These are phyloP conservation scores for Heimioporus sp. DNA, from an alignment of 768 basidiomycete species.

Conservation along the genomic window DNA sequence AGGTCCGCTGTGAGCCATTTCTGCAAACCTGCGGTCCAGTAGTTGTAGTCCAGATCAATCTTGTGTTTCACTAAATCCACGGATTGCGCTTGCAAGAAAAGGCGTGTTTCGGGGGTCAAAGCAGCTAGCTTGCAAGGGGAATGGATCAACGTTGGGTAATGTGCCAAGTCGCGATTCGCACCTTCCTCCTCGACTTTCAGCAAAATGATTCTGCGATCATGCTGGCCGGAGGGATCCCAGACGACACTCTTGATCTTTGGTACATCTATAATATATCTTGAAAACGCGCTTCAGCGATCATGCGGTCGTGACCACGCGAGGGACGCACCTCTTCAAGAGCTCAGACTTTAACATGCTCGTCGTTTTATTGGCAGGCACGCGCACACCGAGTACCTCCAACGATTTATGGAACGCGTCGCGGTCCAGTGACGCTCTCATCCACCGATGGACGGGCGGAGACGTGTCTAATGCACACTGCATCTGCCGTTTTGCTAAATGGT, in stretches of 20 bases:
- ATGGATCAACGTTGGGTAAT: conserved; percentile 1
- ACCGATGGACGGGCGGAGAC: conserved; percentile 49
- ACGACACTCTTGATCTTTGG: conserved; percentile 66
- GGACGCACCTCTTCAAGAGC: conserved; percentile 56
- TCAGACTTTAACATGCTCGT: conserved; percentile 54
- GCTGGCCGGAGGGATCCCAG: conserved; percentile 44
- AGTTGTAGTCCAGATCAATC: conserved; percentile 74
- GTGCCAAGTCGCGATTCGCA: conserved; percentile 30
- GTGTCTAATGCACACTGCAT: conserved; percentile 32
- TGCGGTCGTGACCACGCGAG: not conserved
- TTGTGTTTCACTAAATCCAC: conserved; percentile 56
- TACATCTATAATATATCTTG: conserved; percentile 61
- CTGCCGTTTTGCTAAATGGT: conserved; percentile 1
- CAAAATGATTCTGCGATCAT: conserved; percentile 62
- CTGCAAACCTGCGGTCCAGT: conserved; percentile 81
- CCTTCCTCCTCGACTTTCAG: conserved; percentile 61
- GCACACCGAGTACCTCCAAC: conserved; percentile 65
- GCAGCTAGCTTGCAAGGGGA: conserved; percentile 57
- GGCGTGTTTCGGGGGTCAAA: conserved; percentile 52
- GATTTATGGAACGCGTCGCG: conserved; percentile 61
- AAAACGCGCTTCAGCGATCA: conserved; percentile 7
- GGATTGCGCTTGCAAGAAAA: conserved; percentile 55
- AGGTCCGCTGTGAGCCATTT: not conserved
- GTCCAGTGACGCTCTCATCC: conserved; percentile 55
- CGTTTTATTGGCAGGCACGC: conserved; percentile 56